A percentile compares a stretch with the other conserved stretches of the same genome.
Evolutionary conservation across 129 eudicot species (phyloP).

Genomic region (sunflower (Helianthus annuus)): HanXRQr2.0-SUNRISE NC_035441.2:124646295-124646794

Average conservation of each 20-base stretch:
- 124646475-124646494: slow-evolving; percentile 79
- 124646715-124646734: slow-evolving; percentile 75
- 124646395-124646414: slow-evolving; percentile 78
- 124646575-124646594: slow-evolving; percentile 76
- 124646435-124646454: slow-evolving; percentile 68
- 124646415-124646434: slow-evolving; percentile 90
- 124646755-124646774: slow-evolving; percentile 92
- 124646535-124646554: slow-evolving; percentile 88
- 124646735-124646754: slow-evolving; percentile 96
- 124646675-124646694: slow-evolving; percentile 87
- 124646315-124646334: slow-evolving; percentile 77
- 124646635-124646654: slow-evolving; percentile 91
- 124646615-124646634: slow-evolving; percentile 80
- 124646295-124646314: slow-evolving; percentile 41
- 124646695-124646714: slow-evolving; percentile 66
- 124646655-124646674: slow-evolving; percentile 67
- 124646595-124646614: slow-evolving; percentile 85
- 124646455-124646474: slow-evolving; percentile 72
- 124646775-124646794: slow-evolving; percentile 75
- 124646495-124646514: slow-evolving; percentile 65
- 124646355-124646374: slow-evolving; percentile 71
- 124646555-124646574: slow-evolving; percentile 67
- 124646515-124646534: slow-evolving; percentile 81
- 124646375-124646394: slow-evolving; percentile 67
- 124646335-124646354: slow-evolving; percentile 61